A percentile compares a stretch with the other conserved stretches of the same genome.
These are phyloP conservation scores for Phytophthora colocasiae DNA, from an alignment of 352 stramenopile genomes.

Conservation along the genomic window DNA sequence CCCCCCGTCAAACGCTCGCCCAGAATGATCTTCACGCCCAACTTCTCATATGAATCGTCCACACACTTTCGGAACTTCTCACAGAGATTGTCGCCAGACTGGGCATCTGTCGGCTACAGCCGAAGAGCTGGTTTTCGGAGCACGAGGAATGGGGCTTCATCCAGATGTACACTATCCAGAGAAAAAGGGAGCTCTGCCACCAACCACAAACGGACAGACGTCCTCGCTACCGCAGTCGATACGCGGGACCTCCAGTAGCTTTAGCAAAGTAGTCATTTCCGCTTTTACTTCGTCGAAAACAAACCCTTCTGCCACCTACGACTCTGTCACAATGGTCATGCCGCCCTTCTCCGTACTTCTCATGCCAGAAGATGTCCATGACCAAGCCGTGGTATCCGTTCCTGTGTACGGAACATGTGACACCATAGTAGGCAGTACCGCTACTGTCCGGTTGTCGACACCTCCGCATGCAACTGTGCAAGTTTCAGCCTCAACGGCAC, in stretches of 20 bases:
- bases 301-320: too few species aligned
- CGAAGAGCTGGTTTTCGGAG: too few species aligned
- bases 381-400: not conserved
- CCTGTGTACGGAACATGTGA: not conserved
- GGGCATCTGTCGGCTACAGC: too few species aligned
- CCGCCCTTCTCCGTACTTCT: not conserved
- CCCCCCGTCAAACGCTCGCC: conserved; percentile 52
- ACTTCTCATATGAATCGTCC: not conserved
- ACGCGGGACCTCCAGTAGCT: too few species aligned
- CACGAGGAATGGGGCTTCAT: too few species aligned
- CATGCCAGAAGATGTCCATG: not conserved
- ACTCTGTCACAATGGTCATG: too few species aligned
- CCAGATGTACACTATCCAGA: not conserved
- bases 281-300: too few species aligned
- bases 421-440: not conserved
- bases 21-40: conserved; percentile 55
- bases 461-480: conserved; percentile 1
- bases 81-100: conserved; percentile 30
- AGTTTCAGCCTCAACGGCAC: not conserved
- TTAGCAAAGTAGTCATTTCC: too few species aligned
- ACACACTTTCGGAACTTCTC: conserved; percentile 53
- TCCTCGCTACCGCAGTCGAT: too few species aligned
- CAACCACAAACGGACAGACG: too few species aligned
- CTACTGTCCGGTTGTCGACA: not conserved
- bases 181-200: too few species aligned